A percentile compares a stretch with the other conserved stretches of the same genome.
Conservation (phyloP, 164 flowering plant genomes). For the Cinnamomum micranthum region DNA sequence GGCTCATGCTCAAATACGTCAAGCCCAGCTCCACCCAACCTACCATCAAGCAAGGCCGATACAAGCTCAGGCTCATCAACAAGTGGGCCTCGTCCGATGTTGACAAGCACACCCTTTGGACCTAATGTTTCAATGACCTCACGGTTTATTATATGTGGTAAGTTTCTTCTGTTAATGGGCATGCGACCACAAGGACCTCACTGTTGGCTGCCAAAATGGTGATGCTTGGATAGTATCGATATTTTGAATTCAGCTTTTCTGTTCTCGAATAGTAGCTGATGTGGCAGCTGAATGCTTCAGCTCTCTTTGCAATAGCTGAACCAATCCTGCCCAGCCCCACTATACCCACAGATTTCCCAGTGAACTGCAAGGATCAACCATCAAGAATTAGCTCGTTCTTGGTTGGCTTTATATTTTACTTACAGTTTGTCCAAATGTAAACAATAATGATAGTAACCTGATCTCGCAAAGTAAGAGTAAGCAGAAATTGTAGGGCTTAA, state of each 20-base stretch:
- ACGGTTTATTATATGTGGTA: conserved; percentile 67
- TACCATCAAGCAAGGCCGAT: conserved; percentile 50
- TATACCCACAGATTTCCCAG: conserved; percentile 61
- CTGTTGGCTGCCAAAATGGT: conserved; percentile 59
- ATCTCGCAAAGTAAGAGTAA: too few relatives aligned
- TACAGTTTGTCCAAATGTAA: too few relatives aligned
- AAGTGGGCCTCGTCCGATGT: conserved; percentile 60
- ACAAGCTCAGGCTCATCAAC: conserved; percentile 57
- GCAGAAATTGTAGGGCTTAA: too few relatives aligned
- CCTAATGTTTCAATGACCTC: conserved; percentile 72
- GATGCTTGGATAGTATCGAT: conserved; percentile 54
- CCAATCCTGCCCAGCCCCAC: conserved; percentile 87
- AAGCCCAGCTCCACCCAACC: conserved; percentile 58
- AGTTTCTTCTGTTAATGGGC: conserved; percentile 67
- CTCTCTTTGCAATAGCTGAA: conserved; percentile 69
- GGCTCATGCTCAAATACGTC: conserved; percentile 57
- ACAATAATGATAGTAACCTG: too few relatives aligned
- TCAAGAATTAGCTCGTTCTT: too few relatives aligned
- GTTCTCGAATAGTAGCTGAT: conserved; percentile 64
- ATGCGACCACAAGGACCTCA: conserved; percentile 62
- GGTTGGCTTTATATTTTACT: too few relatives aligned
- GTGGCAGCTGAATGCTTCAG: conserved; percentile 70
- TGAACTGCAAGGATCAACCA: conserved; percentile 40
- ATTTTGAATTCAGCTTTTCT: conserved; percentile 42
- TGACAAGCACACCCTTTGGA: conserved; percentile 62